Percentiles rank a stretch among this genome's conserved stretches.
phyloP scores from a whole-genome alignment of 1,284 basidiomycete genomes.

The Tetrapyrgos nigripes region DNA sequence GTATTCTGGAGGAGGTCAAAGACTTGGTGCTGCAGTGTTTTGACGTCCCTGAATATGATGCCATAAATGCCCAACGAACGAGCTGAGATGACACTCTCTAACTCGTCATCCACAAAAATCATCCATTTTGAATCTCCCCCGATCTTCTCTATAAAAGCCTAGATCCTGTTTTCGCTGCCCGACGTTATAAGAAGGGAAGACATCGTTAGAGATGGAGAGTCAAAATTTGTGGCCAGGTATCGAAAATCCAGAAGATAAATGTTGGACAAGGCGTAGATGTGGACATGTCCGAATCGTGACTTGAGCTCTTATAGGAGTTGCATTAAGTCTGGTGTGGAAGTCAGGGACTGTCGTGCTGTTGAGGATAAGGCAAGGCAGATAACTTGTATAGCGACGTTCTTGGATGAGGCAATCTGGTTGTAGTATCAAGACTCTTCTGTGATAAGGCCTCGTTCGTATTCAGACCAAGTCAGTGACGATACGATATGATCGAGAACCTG shows the following conservation, averaged over 20 bases:
- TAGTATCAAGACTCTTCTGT: conserved; percentile 54
- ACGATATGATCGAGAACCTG: conserved; percentile 52
- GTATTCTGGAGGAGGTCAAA: conserved; percentile 56
- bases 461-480: conserved; percentile 56
- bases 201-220: conserved; percentile 49
- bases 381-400: conserved; percentile 35
- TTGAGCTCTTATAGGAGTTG: conserved; percentile 54
- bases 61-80: conserved; percentile 61
- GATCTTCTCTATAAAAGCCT: conserved; percentile 54
- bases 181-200: conserved; percentile 56
- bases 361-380: too few species aligned
- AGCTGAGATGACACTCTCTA: conserved; percentile 62
- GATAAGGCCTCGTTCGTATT: conserved; percentile 58
- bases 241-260: conserved; percentile 41
- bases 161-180: conserved; percentile 64
- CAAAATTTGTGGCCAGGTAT: too few species aligned
- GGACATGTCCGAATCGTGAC: conserved; percentile 40
- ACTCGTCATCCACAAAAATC: conserved; percentile 65
- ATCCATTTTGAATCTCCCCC: conserved; percentile 47
- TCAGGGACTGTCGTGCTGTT: conserved; percentile 52
- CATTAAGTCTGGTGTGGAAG: conserved; percentile 50
- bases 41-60: conserved; percentile 54
- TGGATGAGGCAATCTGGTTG: conserved; percentile 43
- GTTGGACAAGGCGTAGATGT: conserved; percentile 64
- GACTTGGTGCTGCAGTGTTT: conserved; percentile 50